phyloP scores from a whole-genome alignment of 495 filamentous ascomycete genomes.

The Gamarada debralockiae region DNA sequence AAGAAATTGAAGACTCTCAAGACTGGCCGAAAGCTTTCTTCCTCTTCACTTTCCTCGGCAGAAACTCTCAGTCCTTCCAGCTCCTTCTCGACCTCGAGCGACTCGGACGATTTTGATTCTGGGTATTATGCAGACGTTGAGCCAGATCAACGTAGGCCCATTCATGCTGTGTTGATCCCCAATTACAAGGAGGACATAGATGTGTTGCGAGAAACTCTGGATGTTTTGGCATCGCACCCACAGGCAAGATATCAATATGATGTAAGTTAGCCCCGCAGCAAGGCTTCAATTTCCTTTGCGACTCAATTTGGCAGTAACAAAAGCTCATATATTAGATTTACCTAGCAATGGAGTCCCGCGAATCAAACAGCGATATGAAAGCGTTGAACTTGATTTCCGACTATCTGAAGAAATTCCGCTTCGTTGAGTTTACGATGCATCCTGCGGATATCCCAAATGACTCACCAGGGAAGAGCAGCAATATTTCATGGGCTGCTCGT shows the following conservation, averaged over 20 bases:
- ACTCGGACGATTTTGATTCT: not conserved
- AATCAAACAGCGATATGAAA: slow-evolving; percentile 48
- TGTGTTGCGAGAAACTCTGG: slow-evolving; percentile 58
- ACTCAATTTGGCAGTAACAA: not conserved
- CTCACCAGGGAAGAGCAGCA: slow-evolving; percentile 65
- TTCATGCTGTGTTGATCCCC: slow-evolving; percentile 64
- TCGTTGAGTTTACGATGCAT: slow-evolving; percentile 58
- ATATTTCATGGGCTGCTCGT: slow-evolving; percentile 55
- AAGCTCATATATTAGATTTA: slow-evolving; percentile 58
- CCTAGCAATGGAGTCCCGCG: slow-evolving; percentile 68
- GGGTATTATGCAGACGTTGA: not conserved
- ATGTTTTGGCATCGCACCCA: slow-evolving; percentile 61
- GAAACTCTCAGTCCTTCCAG: not conserved
- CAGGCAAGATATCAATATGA: slow-evolving; percentile 60
- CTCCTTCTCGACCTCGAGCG: not conserved
- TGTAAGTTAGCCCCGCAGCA: slow-evolving; percentile 38
- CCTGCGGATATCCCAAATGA: slow-evolving; percentile 57
- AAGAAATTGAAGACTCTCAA: not conserved
- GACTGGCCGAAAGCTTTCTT: not conserved
- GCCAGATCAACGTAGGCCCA: slow-evolving; percentile 19
- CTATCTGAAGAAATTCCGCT: slow-evolving; percentile 56
- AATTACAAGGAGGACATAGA: slow-evolving; percentile 68
- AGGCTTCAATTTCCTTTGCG: not conserved
- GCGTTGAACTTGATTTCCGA: slow-evolving; percentile 47
- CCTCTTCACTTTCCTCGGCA: not conserved